A percentile compares a stretch with the other conserved stretches of the same genome.
Evolutionary conservation across 306 rosid genomes (phyloP).

Genomic region (Biancaea sappan): DNA sequence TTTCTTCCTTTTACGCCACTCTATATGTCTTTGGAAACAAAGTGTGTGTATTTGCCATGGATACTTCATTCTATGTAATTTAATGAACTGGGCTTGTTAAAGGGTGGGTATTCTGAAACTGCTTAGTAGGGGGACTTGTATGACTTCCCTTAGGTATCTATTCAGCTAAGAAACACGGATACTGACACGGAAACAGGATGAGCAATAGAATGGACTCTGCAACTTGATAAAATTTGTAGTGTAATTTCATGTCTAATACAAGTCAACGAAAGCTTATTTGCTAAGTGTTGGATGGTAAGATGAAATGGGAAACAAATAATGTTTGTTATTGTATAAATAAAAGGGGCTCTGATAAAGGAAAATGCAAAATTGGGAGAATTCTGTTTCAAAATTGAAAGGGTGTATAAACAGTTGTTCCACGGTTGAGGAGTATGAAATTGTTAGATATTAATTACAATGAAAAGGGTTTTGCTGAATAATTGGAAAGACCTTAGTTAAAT

Average conservation of each 20-base stretch:
- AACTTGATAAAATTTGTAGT: neutral
- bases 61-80: neutral
- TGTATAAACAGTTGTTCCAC: neutral
- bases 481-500: neutral
- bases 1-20: neutral
- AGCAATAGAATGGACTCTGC: neutral
- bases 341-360: neutral
- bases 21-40: neutral
- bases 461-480: neutral
- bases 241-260: neutral
- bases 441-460: neutral
- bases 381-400: neutral
- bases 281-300: neutral
- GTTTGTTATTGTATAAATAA: slow-evolving; percentile 5
- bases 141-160: neutral
- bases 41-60: neutral
- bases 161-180: neutral
- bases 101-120: neutral
- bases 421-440: neutral
- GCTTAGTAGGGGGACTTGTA: neutral
- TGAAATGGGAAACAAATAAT: neutral
- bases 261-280: neutral
- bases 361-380: neutral
- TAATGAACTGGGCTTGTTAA: neutral
- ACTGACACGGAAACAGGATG: neutral